Evolutionary conservation across 257 asterid species (phyloP).

Genomic region (Datura wrightii): DNA sequence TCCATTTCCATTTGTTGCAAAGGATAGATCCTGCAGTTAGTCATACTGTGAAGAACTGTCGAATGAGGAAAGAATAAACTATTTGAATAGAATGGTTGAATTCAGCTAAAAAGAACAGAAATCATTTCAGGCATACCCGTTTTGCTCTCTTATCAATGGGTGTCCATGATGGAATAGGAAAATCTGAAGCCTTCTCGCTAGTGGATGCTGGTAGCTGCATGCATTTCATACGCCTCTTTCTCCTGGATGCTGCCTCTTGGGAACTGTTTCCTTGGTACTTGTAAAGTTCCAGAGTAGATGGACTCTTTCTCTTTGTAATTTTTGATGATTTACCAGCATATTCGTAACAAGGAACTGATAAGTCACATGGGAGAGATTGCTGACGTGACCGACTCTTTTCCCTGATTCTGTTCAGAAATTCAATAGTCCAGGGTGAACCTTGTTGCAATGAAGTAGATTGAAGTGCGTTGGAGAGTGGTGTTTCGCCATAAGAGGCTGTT

Average conservation of each 20-base stretch:
- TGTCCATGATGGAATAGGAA: constrained; percentile 60
- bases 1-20: constrained; percentile 73
- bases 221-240: constrained; percentile 60
- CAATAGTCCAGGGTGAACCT: constrained; percentile 91
- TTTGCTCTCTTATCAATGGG: constrained; percentile 90
- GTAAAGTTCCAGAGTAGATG: constrained; percentile 76
- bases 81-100: neutral
- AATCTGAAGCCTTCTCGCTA: constrained; percentile 56
- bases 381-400: constrained; percentile 80
- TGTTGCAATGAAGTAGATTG: constrained; percentile 57
- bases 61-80: constrained; percentile 26
- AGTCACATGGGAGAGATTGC: constrained; percentile 60
- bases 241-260: constrained; percentile 53
- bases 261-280: constrained; percentile 68
- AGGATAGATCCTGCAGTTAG: constrained; percentile 77
- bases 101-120: constrained; percentile 22
- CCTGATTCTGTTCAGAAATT: constrained; percentile 85
- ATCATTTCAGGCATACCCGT: constrained; percentile 55
- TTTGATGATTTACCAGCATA: constrained; percentile 53
- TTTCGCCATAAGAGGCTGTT: constrained; percentile 48
- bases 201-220: constrained; percentile 49
- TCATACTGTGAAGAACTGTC: constrained; percentile 30
- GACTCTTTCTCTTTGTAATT: constrained; percentile 74
- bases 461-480: constrained; percentile 75
- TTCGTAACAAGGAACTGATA: constrained; percentile 57